Evolutionary conservation across 192 early-diverging fungal genomes (phyloP).

Genomic region (Umbelopsis vinacea): DNA sequence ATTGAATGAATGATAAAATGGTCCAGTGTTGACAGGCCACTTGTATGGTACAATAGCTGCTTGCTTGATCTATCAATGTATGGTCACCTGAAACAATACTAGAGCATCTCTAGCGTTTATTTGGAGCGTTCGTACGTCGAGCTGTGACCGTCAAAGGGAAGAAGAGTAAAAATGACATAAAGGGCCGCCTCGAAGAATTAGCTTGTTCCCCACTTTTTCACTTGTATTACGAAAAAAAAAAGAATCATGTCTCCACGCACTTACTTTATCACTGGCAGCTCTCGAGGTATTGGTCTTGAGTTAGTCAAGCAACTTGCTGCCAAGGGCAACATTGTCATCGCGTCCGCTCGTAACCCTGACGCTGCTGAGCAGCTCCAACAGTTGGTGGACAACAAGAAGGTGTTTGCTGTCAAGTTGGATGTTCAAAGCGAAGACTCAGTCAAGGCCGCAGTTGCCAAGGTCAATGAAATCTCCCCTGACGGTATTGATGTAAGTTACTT

Average conservation of each 20-base stretch:
- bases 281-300: conserved; percentile 40
- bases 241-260: conserved; percentile 11
- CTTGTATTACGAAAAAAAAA: not conserved
- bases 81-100: too few relatives aligned
- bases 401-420: conserved; percentile 35
- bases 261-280: conserved; percentile 35
- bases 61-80: too few relatives aligned
- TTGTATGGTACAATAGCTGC: too few relatives aligned
- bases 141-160: too few relatives aligned
- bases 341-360: conserved; percentile 25
- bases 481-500: conserved; percentile 26
- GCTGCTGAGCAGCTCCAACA: conserved; percentile 14
- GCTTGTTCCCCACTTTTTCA: not conserved
- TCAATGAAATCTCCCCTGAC: conserved; percentile 19
- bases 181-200: too few relatives aligned
- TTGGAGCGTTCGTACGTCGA: too few relatives aligned
- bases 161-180: too few relatives aligned
- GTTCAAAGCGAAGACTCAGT: conserved; percentile 10
- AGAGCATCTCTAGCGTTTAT: too few relatives aligned
- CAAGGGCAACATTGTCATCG: conserved; percentile 29
- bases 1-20: too few relatives aligned
- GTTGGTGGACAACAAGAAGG: conserved; percentile 29
- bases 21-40: too few relatives aligned
- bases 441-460: conserved; percentile 21
- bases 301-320: conserved; percentile 32